Percentiles rank a stretch among this genome's conserved stretches.
Conservation (phyloP, 768 basidiomycete genomes). For the Rhizopogon vinicolor region DNA sequence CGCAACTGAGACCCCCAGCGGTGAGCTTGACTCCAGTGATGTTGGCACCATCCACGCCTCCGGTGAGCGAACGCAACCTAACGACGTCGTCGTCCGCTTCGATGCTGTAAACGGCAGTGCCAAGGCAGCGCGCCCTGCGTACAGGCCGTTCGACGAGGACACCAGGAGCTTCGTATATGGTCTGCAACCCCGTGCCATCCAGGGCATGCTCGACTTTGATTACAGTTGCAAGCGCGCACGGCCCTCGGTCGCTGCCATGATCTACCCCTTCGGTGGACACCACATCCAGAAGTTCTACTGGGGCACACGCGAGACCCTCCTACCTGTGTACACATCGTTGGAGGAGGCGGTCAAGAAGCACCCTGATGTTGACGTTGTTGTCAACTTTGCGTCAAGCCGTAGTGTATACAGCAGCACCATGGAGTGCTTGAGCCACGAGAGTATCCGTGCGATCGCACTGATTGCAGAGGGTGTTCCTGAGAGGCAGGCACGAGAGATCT, state of each 20-base stretch:
- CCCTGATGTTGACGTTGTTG: constrained; percentile 93
- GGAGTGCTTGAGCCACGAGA: constrained; percentile 68
- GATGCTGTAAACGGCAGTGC: constrained; percentile 37
- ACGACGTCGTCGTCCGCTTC: constrained; percentile 91
- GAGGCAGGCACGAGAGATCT: constrained; percentile 92
- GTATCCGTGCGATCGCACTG: constrained; percentile 63
- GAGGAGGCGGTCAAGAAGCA: constrained; percentile 92
- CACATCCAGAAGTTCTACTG: constrained; percentile 99
- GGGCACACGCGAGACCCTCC: constrained; percentile 98
- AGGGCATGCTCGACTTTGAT: constrained; percentile 98
- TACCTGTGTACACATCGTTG: constrained; percentile 93
- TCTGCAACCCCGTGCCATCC: constrained; percentile 98
- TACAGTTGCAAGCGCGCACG: constrained; percentile 91
- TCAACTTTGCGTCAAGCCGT: constrained; percentile 95
- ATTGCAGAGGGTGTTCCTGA: constrained; percentile 99
- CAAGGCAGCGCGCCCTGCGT: constrained; percentile 59
- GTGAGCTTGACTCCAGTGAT: constrained; percentile 35
- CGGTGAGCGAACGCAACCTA: constrained; percentile 76
- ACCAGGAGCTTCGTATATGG: constrained; percentile 99
- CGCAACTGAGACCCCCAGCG: constrained; percentile 20
- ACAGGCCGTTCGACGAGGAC: constrained; percentile 85
- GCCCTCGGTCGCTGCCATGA: constrained; percentile 97
- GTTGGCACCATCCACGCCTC: constrained; percentile 74
- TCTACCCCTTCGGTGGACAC: constrained; percentile 99
- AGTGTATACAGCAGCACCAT: constrained; percentile 94